phyloP scores from a whole-genome alignment of 2,329 filamentous ascomycete genomes.

The Cladosporium austrohemisphaericum region DNA sequence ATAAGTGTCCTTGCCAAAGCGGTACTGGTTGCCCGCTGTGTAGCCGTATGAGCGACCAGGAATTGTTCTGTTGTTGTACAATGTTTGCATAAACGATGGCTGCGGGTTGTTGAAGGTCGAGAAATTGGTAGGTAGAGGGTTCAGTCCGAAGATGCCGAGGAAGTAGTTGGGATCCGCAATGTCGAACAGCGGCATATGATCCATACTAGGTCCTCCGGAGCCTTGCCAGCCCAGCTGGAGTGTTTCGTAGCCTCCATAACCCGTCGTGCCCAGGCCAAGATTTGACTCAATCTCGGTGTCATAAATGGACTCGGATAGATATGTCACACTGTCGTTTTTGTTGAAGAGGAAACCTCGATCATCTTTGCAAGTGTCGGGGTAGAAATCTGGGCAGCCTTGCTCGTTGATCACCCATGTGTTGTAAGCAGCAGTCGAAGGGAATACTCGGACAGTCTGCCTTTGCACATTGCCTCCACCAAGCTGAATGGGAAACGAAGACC shows the following conservation, averaged over 20 bases:
- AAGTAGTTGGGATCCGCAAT: slow-evolving; percentile 29
- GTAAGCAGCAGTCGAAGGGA: slow-evolving; percentile 31
- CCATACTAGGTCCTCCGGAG: slow-evolving; percentile 26
- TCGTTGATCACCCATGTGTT: slow-evolving; percentile 29
- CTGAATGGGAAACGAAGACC: slow-evolving; percentile 38
- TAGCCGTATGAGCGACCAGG: slow-evolving; percentile 37
- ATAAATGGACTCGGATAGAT: slow-evolving; percentile 59
- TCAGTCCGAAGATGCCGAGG: slow-evolving; percentile 34
- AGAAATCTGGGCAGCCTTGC: slow-evolving; percentile 28
- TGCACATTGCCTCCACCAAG: slow-evolving; percentile 27
- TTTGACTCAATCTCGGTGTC: slow-evolving; percentile 56
- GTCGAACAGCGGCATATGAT: slow-evolving; percentile 31
- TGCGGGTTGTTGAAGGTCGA: slow-evolving; percentile 33
- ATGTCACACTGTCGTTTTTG: slow-evolving; percentile 53
- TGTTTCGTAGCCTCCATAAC: slow-evolving; percentile 32
- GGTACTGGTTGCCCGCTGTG: slow-evolving; percentile 38
- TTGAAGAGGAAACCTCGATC: slow-evolving; percentile 44
- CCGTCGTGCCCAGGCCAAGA: slow-evolving; percentile 42
- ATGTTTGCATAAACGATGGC: slow-evolving; percentile 32
- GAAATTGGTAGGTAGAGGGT: slow-evolving; percentile 36
- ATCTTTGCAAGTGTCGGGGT: slow-evolving; percentile 29
- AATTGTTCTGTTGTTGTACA: slow-evolving; percentile 32
- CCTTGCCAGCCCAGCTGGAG: slow-evolving; percentile 36
- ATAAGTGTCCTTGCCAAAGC: slow-evolving; percentile 32
- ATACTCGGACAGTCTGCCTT: slow-evolving; percentile 32